These are phyloP conservation scores for Nakaseomyces kungkrabaensis DNA, from an alignment of 1,139 yeast genomes.

Conservation along the genomic window DNA sequence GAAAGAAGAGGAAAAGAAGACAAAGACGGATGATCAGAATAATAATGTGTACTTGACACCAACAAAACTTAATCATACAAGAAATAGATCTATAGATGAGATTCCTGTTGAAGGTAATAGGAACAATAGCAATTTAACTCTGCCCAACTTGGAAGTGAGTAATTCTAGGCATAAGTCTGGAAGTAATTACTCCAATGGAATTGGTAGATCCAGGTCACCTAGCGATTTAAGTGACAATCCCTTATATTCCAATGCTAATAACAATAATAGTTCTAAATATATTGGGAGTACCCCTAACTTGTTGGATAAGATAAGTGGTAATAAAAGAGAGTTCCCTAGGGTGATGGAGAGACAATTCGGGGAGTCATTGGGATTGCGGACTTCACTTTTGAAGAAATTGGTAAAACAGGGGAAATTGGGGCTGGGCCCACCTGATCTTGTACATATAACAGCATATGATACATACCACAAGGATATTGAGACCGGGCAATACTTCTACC, in stretches of 20 bases:
- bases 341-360: conserved; percentile 23
- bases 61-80: neutral
- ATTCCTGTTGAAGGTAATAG: neutral
- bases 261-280: neutral
- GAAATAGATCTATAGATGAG: neutral
- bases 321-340: conserved; percentile 37
- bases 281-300: conserved; percentile 59
- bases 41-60: neutral
- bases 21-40: neutral
- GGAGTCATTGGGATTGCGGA: conserved; percentile 22
- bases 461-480: conserved; percentile 32
- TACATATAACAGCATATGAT: conserved; percentile 48
- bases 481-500: conserved; percentile 35
- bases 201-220: neutral
- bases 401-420: conserved; percentile 17
- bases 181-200: too few relatives aligned
- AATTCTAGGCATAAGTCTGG: neutral
- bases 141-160: neutral
- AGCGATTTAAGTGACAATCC: neutral
- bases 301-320: conserved; percentile 49
- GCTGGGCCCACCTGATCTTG: conserved; percentile 85
- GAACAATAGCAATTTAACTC: neutral
- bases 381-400: conserved; percentile 14
- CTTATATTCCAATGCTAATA: neutral
- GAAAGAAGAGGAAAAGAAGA: neutral